Evolutionary conservation across 192 early-diverging fungal genomes (phyloP), one percentile per base, ranked within the genome.

Genomic region (Mortierella claussenii): DNA sequence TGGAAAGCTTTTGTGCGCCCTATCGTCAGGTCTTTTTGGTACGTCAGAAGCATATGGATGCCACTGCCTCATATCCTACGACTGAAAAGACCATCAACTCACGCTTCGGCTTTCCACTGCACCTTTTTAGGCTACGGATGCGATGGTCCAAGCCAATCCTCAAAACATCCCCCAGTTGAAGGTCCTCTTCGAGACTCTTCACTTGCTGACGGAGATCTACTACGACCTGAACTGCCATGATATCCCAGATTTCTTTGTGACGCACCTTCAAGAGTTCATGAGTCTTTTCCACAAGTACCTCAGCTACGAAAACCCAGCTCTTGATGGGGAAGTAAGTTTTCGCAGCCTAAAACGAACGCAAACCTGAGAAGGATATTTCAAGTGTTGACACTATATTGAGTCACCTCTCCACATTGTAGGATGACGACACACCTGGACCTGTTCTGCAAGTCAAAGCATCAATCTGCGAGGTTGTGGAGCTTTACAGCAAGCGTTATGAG

Each of bases 181-280:
- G 43, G 79, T 90, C 21, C 82, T 98, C 49, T 87, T 88, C 40
- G 89, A 95, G 62, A 86, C 87, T 15, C 60, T 99, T 24, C 80
- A 89, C 49, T 85, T 96, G 8, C 69, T 97, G 55, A 86, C 88
- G 55, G 92, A 97, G 79, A 93, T 99, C 54, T 99, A 91, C 78
- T 96, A 96, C 68, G 92, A 93, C 75, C 82, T 99, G 48, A 99
- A 96, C 67, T 96, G 85, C 71, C 97, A 98, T 81, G 98, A 99
- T 79, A 80, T 97, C 53, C 97, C 98, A 15, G 94, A 96, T 68
- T 98, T 95, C 78, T 98, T 98, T 60, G 97, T 98, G 68, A 95
- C 97, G 78, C 87, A 98, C 76, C 89, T 95, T 81, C 79, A 74
- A 12, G 74, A 83, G 62, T 97, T 95, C 52, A 90, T 98, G 93